Conservation (phyloP, 805 yeast species). For the Sporopachydermia quercuum region DNA sequence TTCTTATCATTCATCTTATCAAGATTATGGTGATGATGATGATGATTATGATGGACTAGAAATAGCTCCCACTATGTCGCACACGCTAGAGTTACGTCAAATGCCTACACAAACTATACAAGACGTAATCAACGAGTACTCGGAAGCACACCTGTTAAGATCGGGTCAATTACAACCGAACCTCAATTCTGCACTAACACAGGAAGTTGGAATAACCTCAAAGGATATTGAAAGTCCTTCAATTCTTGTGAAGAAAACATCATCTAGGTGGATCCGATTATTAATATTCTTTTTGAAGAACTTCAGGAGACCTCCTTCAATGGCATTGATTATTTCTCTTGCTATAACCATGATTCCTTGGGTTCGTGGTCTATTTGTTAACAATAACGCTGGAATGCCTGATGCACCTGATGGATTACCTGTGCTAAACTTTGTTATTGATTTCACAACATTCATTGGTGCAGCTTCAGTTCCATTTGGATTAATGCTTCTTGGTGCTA, state of each 20-base stretch:
- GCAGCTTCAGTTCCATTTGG: constrained; percentile 86
- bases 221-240: constrained; percentile 9
- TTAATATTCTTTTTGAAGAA: constrained; percentile 26
- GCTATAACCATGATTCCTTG: constrained; percentile 78
- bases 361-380: constrained; percentile 50
- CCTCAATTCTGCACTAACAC: constrained; percentile 4
- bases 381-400: constrained; percentile 32
- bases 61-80: no score
- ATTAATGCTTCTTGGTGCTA: constrained; percentile 68
- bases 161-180: constrained; percentile 1
- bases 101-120: constrained; percentile 27
- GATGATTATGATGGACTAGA: no score
- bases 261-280: constrained; percentile 18
- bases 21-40: no score
- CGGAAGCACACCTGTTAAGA: constrained; percentile 13
- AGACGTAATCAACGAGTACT: constrained; percentile 35
- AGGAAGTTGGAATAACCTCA: constrained; percentile 9
- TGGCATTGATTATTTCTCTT: constrained; percentile 51
- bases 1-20: no score
- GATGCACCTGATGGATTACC: constrained; percentile 79
- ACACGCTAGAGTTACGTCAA: constrained; percentile 16
- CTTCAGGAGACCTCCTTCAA: constrained; percentile 55
- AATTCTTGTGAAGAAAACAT: constrained; percentile 6
- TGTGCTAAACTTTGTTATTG: constrained; percentile 74
- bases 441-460: constrained; percentile 65